Base-by-base conservation (phyloP, 2,329 filamentous ascomycete species). In the Fusarium hainanense region DNA sequence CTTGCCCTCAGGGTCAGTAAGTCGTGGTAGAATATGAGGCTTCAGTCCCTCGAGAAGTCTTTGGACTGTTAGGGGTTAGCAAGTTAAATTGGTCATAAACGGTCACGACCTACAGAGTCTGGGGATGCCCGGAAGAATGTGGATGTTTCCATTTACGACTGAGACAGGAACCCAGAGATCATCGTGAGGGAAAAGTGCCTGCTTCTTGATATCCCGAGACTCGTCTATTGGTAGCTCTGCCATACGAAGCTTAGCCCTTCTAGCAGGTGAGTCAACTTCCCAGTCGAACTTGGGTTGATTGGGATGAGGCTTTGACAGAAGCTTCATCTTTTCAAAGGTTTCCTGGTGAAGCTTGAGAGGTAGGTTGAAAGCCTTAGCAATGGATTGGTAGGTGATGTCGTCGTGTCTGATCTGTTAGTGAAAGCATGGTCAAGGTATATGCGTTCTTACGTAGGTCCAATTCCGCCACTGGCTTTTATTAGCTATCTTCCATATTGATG, bases 311-410 rank as follows among this genome's bases (percentile, higher is more conserved):
- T 89, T 92, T 30, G 91, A 93, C 11, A 97, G 85, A 66, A 82
- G 85, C 82, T 92, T 94, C 96, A 98, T 98, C 76, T 91, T 90
- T 69, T 89, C 86, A 73, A 91, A 92, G 0, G 94, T 90, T 61
- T 89, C 88, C 44, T 93, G 82, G 83, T 98, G 93, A 28, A 97
- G 86, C 71, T 90, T 87, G 20, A 98, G 84, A 16, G 90, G 88
- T 10, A 98, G 85, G 44, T 84, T 82, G 79, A 98, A 98, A 10
- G 94, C 96, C 78, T 93, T 94, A 69, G 93, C 94, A 78, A 99
- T 97, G 41, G 93, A 95, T 77, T 92, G 86, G 82, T 99, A 99
- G 27, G 96, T 98, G 73, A 98, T 98, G 78, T 99, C 96, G 80
- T 99, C 96, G 83, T 98, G 95, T 58, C 93, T 97, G 56, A 46